Conservation (phyloP, 2,329 filamentous ascomycete genomes). For the Pseudogymnoascus sp. region DNA sequence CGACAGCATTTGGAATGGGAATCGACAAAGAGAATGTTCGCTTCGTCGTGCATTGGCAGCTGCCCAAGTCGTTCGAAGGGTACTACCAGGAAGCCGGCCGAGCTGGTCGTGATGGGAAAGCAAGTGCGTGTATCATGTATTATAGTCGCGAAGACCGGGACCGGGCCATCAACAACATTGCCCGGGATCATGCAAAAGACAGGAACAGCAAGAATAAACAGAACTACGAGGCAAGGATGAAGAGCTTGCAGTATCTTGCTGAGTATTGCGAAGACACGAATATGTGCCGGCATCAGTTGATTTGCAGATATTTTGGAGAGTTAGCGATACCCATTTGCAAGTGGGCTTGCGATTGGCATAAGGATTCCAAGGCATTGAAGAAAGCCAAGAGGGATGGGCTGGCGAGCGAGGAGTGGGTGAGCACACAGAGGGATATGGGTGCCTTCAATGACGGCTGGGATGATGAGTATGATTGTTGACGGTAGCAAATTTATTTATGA, state of each 20-base stretch:
- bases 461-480: slow-evolving; percentile 37
- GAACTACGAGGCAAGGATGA: slow-evolving; percentile 43
- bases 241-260: slow-evolving; percentile 62
- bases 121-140: slow-evolving; percentile 79
- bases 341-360: slow-evolving; percentile 73
- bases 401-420: slow-evolving; percentile 55
- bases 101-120: slow-evolving; percentile 82
- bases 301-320: slow-evolving; percentile 74
- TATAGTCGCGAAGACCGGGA: slow-evolving; percentile 85
- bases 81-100: slow-evolving; percentile 95
- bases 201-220: slow-evolving; percentile 33
- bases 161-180: slow-evolving; percentile 48
- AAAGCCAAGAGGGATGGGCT: slow-evolving; percentile 49
- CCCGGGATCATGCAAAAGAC: slow-evolving; percentile 31
- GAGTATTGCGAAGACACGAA: slow-evolving; percentile 73
- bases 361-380: slow-evolving; percentile 53
- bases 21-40: slow-evolving; percentile 94
- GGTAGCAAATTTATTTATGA: not conserved
- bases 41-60: slow-evolving; percentile 90
- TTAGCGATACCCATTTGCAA: slow-evolving; percentile 51
- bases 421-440: slow-evolving; percentile 53
- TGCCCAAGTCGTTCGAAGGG: slow-evolving; percentile 89
- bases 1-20: slow-evolving; percentile 95
- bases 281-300: slow-evolving; percentile 66
- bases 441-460: slow-evolving; percentile 46